Evolutionary conservation across 345 rosid genomes (phyloP), one percentile per base, ranked within the genome.

Genomic region (Ceriops decandra): DNA sequence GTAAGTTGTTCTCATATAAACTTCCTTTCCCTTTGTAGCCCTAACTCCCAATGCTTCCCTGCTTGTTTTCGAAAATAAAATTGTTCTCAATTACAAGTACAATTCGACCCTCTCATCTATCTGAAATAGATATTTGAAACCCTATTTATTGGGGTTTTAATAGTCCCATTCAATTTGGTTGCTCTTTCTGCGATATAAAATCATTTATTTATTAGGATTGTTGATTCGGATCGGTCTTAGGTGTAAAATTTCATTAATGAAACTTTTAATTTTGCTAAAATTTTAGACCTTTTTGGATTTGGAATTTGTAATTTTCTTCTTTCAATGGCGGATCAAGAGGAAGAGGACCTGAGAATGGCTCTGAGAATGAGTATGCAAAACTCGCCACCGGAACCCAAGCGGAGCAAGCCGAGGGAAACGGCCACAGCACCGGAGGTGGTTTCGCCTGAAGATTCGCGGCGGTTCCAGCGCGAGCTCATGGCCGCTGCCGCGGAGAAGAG

Each of bases 401-500:
- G 99, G 47, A 95, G 97, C 84, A 95, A 86, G 82, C 97, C 96
- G 5, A 77, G 92, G 73, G 93, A 87, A 60, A 81, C 74, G 26
- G 64, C 80, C 38, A 67, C 72, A 51, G 77, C 80, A 52, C 77
- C 74, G 17, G 72, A 67, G 30, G 79, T 64, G 28, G 49, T 42
- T 42, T 85, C 95, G 31, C 87, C 89, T 15, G 92, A 86, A 76
- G 91, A 90, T 5, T 74, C 80, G 75, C 81, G 93, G 47, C 66
- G 87, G 66, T 70, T 71, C 80, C 97, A 90, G 85, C 78, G 99
- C 16, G 99, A 92, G 77, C 84, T 92, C 59, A 88, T 88, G 99
- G 98, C 99, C 19, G 88, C 99, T 2, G 99, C 99, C 1, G 98
- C 98, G 3, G 97, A 93, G 90, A 93, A 93, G 80, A 80, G 98